Percentiles rank a stretch among this genome's conserved stretches.
Evolutionary conservation across 192 early-diverging fungal species (phyloP).

Genomic region (Coemansia sp.): DNA sequence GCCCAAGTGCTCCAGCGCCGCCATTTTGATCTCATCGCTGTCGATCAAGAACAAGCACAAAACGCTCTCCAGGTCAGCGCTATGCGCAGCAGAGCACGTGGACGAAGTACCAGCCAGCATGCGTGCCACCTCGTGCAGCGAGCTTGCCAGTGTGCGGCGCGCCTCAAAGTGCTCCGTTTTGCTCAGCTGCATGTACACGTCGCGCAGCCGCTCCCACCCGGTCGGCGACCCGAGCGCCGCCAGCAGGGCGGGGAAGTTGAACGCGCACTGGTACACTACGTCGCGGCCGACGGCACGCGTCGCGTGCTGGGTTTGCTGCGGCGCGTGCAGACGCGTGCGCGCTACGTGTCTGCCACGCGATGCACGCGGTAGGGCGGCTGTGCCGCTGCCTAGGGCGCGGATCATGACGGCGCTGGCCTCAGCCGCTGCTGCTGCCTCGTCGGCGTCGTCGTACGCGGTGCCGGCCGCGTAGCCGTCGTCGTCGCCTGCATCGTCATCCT

Average conservation of each 20-base stretch:
- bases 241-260: conserved; percentile 49
- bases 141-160: conserved; percentile 48
- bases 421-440: conserved; percentile 7
- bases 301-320: background rate
- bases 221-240: conserved; percentile 17
- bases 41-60: conserved; percentile 52
- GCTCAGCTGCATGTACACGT: conserved; percentile 49
- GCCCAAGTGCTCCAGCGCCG: conserved; percentile 62
- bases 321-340: too few species aligned
- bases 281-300: conserved; percentile 31
- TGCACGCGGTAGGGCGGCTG: background rate
- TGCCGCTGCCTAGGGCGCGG: conserved; percentile 3
- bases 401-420: conserved; percentile 2
- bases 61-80: conserved; percentile 42
- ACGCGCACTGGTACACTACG: conserved; percentile 48
- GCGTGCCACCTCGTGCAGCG: conserved; percentile 52
- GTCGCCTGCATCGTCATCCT: conserved; percentile 14
- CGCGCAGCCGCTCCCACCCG: conserved; percentile 51
- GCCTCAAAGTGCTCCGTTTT: conserved; percentile 51
- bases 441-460: conserved; percentile 9
- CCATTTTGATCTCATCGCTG: conserved; percentile 63
- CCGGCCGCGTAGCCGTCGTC: conserved; percentile 7
- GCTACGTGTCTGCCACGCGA: background rate
- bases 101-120: conserved; percentile 16
- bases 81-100: conserved; percentile 12